Evolutionary conservation across 352 stramenopile genomes (phyloP).

Genomic region (Phytophthora foliorum): DNA sequence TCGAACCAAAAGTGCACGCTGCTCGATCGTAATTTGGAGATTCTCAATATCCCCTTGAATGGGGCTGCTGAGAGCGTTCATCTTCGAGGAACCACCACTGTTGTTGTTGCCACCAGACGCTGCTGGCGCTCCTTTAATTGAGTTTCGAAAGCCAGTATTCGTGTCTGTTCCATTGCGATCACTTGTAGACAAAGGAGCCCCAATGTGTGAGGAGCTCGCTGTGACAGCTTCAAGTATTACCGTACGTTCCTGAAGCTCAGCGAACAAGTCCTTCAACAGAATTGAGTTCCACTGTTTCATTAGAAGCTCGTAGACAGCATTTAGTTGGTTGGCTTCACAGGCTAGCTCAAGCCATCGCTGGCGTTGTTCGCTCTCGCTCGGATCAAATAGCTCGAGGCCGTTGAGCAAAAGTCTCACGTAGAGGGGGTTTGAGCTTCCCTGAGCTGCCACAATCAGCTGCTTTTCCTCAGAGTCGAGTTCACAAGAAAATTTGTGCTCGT

Average conservation of each 20-base stretch:
- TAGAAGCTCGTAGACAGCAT: conserved; percentile 67
- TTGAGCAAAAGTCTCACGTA: conserved; percentile 74
- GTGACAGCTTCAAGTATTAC: conserved; percentile 12
- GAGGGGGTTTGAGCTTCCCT: conserved; percentile 75
- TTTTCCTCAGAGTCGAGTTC: conserved; percentile 50
- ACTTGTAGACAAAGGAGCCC: not conserved
- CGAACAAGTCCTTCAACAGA: conserved; percentile 64
- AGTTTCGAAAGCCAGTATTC: conserved; percentile 7
- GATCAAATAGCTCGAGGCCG: conserved; percentile 62
- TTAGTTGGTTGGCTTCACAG: conserved; percentile 50
- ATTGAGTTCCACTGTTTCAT: conserved; percentile 85
- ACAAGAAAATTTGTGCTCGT: conserved; percentile 38
- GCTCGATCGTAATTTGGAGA: conserved; percentile 65
- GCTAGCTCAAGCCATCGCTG: conserved; percentile 58
- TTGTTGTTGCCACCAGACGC: conserved; percentile 16
- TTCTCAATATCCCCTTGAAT: conserved; percentile 57
- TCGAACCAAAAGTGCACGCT: conserved; percentile 73
- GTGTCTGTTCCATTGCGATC: conserved; percentile 11
- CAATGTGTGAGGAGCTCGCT: conserved; percentile 1
- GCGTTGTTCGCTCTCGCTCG: conserved; percentile 32
- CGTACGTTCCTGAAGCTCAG: conserved; percentile 46
- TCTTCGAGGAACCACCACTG: conserved; percentile 12
- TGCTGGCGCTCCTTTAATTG: conserved; percentile 7
- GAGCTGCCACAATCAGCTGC: conserved; percentile 49
- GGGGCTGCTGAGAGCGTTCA: not conserved